Percentiles rank a stretch among this genome's conserved stretches.
Evolutionary conservation across 805 yeast species (phyloP).

Genomic region (Monosporozyma yasuniensis): DNA sequence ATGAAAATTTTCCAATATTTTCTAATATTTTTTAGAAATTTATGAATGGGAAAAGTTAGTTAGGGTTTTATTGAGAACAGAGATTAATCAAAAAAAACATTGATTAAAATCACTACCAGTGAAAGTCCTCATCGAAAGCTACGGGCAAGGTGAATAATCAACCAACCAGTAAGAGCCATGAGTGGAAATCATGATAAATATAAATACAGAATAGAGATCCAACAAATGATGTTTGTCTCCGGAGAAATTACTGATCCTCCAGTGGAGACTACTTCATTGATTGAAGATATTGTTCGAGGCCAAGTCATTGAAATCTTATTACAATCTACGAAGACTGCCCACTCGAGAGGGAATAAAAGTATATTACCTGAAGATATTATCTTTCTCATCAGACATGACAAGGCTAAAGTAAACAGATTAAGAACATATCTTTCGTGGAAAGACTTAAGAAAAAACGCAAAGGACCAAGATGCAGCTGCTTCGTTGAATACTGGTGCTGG

Average conservation of each 20-base stretch:
- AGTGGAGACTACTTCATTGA: conserved; percentile 78
- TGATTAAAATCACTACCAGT: not conserved
- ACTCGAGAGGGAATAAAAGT: conserved; percentile 69
- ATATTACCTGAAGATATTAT: conserved; percentile 90
- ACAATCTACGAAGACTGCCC: conserved; percentile 72
- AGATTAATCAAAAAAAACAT: not conserved
- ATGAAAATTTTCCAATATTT: not conserved
- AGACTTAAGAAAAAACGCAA: conserved; percentile 80
- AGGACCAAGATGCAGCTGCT: conserved; percentile 52
- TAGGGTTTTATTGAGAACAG: not conserved
- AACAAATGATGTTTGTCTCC: conserved; percentile 97
- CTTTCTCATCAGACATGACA: conserved; percentile 83
- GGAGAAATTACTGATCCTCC: conserved; percentile 96
- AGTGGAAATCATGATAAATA: conserved; percentile 37
- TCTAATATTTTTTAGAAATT: not conserved
- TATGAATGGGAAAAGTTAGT: not conserved
- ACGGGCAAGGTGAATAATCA: too few species aligned
- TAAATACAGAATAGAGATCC: conserved; percentile 85
- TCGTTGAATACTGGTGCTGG: conserved; percentile 43
- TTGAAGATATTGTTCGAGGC: conserved; percentile 90
- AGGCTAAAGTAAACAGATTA: conserved; percentile 84
- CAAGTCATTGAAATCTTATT: conserved; percentile 82
- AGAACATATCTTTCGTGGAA: conserved; percentile 94
- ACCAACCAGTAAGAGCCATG: not conserved
- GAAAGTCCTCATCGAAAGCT: too few species aligned